These are phyloP conservation scores for Cladobotryum mycophilum DNA, from an alignment of 2,329 filamentous ascomycete species.

Conservation along the genomic window DNA sequence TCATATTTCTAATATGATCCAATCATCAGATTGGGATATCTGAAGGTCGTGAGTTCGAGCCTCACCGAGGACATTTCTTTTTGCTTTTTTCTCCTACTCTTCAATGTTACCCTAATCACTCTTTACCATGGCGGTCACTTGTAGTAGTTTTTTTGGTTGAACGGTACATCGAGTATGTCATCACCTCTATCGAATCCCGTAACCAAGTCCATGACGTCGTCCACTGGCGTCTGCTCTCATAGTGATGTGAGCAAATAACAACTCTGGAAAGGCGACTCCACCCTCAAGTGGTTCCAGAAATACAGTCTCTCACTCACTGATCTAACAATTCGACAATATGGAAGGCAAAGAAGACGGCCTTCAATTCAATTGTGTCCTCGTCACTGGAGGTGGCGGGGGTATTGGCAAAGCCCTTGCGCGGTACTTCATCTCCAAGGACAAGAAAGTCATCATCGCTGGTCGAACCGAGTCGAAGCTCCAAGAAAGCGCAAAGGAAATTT, in stretches of 20 bases:
- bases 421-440: constrained; percentile 39
- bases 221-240: too few relatives aligned
- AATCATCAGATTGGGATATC: constrained; percentile 24
- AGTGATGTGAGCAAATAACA: too few relatives aligned
- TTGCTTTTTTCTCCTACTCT: background rate
- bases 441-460: constrained; percentile 46
- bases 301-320: too few relatives aligned
- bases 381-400: constrained; percentile 46
- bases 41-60: constrained; percentile 47
- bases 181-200: too few relatives aligned
- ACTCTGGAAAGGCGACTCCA: too few relatives aligned
- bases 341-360: constrained; percentile 12
- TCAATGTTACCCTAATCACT: background rate
- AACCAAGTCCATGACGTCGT: too few relatives aligned
- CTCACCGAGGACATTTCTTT: constrained; percentile 36
- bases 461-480: constrained; percentile 49
- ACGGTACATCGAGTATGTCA: too few relatives aligned
- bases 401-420: constrained; percentile 44
- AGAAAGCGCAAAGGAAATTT: constrained; percentile 35
- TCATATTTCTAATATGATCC: constrained; percentile 13
- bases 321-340: too few relatives aligned
- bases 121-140: too few relatives aligned
- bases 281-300: too few relatives aligned
- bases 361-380: constrained; percentile 38
- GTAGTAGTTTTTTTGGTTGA: too few relatives aligned